phyloP scores from a whole-genome alignment of 805 yeast species.

The Blastobotrys terrestris region DNA sequence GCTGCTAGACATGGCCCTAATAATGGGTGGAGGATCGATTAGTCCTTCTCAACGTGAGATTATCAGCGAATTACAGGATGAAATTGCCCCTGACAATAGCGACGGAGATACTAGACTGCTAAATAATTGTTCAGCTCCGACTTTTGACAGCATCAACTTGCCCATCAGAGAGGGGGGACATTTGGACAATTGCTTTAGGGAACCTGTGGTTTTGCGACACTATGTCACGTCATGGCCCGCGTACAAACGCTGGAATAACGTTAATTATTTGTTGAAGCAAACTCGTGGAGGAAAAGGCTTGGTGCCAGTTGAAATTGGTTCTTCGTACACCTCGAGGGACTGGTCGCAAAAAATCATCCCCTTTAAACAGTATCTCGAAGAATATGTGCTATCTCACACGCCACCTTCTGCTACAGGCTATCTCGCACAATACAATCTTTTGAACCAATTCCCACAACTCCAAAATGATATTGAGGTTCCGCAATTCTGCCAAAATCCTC shows the following conservation, averaged over 20 bases:
- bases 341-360: conserved; percentile 20
- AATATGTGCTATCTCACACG: conserved; percentile 7
- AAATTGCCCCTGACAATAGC: background rate
- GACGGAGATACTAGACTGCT: background rate
- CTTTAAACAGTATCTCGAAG: conserved; percentile 16
- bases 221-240: conserved; percentile 15
- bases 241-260: conserved; percentile 17
- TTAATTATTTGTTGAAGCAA: conserved; percentile 12
- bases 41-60: background rate
- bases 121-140: background rate
- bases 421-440: conserved; percentile 23
- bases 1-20: background rate
- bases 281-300: conserved; percentile 13
- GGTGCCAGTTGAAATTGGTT: conserved; percentile 26
- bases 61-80: background rate
- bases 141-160: background rate
- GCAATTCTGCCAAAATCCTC: conserved; percentile 13
- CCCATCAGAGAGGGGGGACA: background rate
- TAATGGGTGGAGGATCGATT: background rate
- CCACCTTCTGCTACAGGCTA: conserved; percentile 7
- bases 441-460: conserved; percentile 17
- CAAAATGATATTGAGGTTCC: conserved; percentile 19
- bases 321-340: conserved; percentile 14
- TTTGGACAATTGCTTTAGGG: background rate
- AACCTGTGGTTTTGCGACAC: background rate